A percentile compares a stretch with the other conserved stretches of the same genome.
Conservation (phyloP, 116 monocot species). For the Papilionanthe hybrid region DNA sequence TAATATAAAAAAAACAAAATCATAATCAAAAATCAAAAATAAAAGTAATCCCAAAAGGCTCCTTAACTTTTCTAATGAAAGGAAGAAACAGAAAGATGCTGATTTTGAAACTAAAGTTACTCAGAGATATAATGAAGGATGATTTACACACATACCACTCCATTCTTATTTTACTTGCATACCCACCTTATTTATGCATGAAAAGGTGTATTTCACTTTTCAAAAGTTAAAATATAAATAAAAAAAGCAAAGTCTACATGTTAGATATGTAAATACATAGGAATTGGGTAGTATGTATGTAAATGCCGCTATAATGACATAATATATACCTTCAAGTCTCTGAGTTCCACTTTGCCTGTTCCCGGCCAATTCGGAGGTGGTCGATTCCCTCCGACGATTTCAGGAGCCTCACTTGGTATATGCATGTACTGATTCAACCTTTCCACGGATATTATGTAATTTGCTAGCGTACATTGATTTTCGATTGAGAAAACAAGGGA, state of each 20-base stretch:
- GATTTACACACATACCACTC: too few species aligned
- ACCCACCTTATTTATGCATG: too few species aligned
- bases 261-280: too few species aligned
- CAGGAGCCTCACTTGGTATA: slow-evolving; percentile 70
- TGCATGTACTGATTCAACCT: slow-evolving; percentile 83
- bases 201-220: too few species aligned
- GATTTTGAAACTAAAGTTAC: background rate
- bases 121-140: background rate
- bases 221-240: too few species aligned
- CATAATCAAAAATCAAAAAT: too few species aligned
- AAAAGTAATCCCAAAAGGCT: too few species aligned
- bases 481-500: slow-evolving; percentile 74
- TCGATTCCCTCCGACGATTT: slow-evolving; percentile 48
- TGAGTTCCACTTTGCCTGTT: slow-evolving; percentile 66
- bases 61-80: background rate
- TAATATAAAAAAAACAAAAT: too few species aligned
- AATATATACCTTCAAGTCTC: slow-evolving; percentile 62
- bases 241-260: too few species aligned
- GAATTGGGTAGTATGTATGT: too few species aligned
- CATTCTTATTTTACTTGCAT: too few species aligned
- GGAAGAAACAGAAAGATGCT: too few species aligned
- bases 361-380: slow-evolving; percentile 62
- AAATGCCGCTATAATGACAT: background rate
- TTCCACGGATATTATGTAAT: slow-evolving; percentile 83
- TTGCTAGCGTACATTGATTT: slow-evolving; percentile 79